Base-by-base conservation (phyloP, 306 rosid species). In the Cucurbita ficifolia region DNA sequence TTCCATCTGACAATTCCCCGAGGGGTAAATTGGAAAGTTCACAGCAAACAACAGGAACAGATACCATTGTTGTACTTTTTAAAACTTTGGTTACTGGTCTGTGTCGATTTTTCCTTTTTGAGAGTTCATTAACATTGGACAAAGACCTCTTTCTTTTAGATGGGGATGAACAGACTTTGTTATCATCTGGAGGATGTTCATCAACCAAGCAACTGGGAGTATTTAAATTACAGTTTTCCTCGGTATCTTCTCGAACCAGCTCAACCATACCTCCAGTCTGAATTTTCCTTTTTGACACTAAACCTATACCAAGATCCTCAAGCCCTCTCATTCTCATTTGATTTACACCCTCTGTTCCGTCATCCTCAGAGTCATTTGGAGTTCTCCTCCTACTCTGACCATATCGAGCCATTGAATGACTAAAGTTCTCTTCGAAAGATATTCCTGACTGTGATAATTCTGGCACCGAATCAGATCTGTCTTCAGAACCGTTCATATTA, bases 291-390 rank as follows among this genome's bases (percentile, higher is more conserved):
- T 87, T 94, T 14, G 90, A 81, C 58, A 72, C 79, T 50, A 86
- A 84, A 80, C 92, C 88, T 81, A 85, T 18, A 40, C 97, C 97
- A 35, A 94, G 80, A 80, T 91, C 99, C 80, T 85, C 88, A 76
- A 94, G 97, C 77, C 97, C 99, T 83, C 89, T 91, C 97, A 94
- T 91, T 64, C 91, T 84, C 98, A 93, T 93, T 54, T 90, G 86
- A 85, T 89, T 89, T 36, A 91, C 88, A 76, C 99, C 95, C 86
- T 94, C 95, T 19, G 84, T 88, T 81, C 97, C 98, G 72, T 94
- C 98, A 75, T 94, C 99, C 85, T 94, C 97, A 0, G 97, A 94
- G 84, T 91, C 96, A 82, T 94, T 89, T 72, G 99, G 97, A 68
- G 99, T 87, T 85, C 92, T 85, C 82, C 94, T 87, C 69, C 48